Evolutionary conservation across 2,329 filamentous ascomycete species (phyloP), one percentile per base, ranked within the genome.

Genomic region (Corynespora cassiicola): DNA sequence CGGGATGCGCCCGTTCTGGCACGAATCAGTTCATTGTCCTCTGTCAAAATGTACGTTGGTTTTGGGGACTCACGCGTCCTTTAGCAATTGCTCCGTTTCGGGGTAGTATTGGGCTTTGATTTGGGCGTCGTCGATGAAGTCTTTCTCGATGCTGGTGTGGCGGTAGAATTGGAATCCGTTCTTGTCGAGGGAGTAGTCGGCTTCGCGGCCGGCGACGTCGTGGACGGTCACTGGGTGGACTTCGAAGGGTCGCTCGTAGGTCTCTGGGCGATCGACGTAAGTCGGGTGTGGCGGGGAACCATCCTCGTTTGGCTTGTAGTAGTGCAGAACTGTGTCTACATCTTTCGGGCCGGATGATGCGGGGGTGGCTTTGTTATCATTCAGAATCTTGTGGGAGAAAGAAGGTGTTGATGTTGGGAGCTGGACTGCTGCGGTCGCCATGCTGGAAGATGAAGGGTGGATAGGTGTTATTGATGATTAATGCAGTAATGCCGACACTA

Each of bases 1-100:
- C 75, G 74, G 2, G 75, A 66, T 11, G 75, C 80, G 3, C 80
- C 81, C 11, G 81, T 84, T 19, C 79, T 82, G 44, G 25, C 12
- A 9, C 14, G 17, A 12, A 34, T 14, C 21, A 32, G n/a, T 4
- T 31, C n/a, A n/a, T n/a, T n/a, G n/a, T n/a, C n/a, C n/a, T n/a
- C n/a, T n/a, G n/a, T n/a, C n/a, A n/a, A n/a, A 2, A n/a, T 14
- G 16, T 17, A 15, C 12, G 6, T 6, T 10, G 6, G 7, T 9
- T 25, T 3, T 19, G 15, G 18, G 15, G 7, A 23, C 3, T 12
- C 6, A 68, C 65, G 52, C 67, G 33, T 69, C 56, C 42, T 69
- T 69, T 20, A 71, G 36, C n/a, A 71, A 36, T 27, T 66, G 45
- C 23, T 63, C 62, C 2, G 52, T 58, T 37, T 70, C 66, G 2